Evolutionary conservation across 2,329 filamentous ascomycete species (phyloP), one percentile per base, ranked within the genome.

Genomic region (Talaromyces sp.): DNA sequence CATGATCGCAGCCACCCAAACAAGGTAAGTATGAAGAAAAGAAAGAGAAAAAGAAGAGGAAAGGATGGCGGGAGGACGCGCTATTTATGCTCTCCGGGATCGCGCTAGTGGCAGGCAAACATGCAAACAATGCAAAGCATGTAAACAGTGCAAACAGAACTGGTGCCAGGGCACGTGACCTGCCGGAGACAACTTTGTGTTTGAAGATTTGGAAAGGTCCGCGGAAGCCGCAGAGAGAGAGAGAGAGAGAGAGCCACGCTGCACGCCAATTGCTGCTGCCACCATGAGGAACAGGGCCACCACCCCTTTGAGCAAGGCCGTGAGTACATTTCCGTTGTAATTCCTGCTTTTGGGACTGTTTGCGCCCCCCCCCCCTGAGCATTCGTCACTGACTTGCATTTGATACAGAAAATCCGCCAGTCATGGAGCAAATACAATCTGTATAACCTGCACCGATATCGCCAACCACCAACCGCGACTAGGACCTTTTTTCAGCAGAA

Each of bases 371-470:
- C 12, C 35, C 35, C 35, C 35, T 38, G 35, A 38, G 2, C 17
- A 17, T 14, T 1, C 35, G 14, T 54, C 14, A 46, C 6, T 54
- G n/a, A 31, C 54, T 24, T 54, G 26, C n/a, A 5, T 53, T 24
- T 7, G 9, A 12, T 60, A 58, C 17, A 97, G 92, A 95, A 91
- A 89, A 75, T 96, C 75, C 89, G 93, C 70, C 90, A 94, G 81
- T 91, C 92, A 81, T 97, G 93, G 94, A 96, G 91, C 82, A 96
- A 96, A 80, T 92, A 91, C 82, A 96, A 96, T 73, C 83, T 99
- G 65, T 99, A 90, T 85, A 97, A 97, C 78, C 79, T 99, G 65
- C 79, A 81, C 56, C 83, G 84, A 66, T 70, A 84, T 35, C 76
- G 69, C 50, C 70, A 75, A 2, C 84, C 82, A 19, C 71, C 68